Evolutionary conservation across 139 green algal species (phyloP), one percentile per base, ranked within the genome.

Genomic region (Tetradesmus lagerheimii): DNA sequence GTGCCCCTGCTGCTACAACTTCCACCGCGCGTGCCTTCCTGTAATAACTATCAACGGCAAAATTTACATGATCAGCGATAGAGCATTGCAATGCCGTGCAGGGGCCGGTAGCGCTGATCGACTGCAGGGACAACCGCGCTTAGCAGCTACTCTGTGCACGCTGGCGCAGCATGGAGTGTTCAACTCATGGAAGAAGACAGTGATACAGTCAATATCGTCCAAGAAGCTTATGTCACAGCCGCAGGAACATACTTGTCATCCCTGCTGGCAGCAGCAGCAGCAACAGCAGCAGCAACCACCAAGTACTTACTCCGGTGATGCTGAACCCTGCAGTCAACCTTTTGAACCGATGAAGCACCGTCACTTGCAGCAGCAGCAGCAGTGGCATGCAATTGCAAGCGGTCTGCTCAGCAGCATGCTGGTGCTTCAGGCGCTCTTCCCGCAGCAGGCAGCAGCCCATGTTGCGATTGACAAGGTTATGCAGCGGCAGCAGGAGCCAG

Each of bases 391-490:
- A 0, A 5, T 47, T 79, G 71, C 71, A 12, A 79, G 9, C 76
- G 53, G 37, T 18, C 23, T 45, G 20, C 23, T 53, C 35, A 53
- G 76, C 37, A 53, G 76, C 31, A 4, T 53, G 67, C 31, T 82
- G 37, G 11, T 82, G 37, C 37, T 71, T 6, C n/a, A 66, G 11
- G 11, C 31, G 9, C 0, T 67, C 16, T 39, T 38, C 8, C 39
- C 43, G 2, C 80, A 64, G 23, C 23, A n/a, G 4, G 57, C 57
- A n/a, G 57, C 57, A 71, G 80, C 80, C 6, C 80, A 84, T 37
- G 79, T 84, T 5, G 79, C 79, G 29, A 66, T 84, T 84, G 39
- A 84, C 39, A 84, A 84, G 79, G 41, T 67, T 16, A 64, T 84
- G 79, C 39, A 84, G 79, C 79, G 67, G 50, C 39, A 84, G 41